Percentiles rank a stretch among this genome's conserved stretches.
Evolutionary conservation across 257 asterid species (phyloP).

Genomic region (Solanum medicagineum): DNA sequence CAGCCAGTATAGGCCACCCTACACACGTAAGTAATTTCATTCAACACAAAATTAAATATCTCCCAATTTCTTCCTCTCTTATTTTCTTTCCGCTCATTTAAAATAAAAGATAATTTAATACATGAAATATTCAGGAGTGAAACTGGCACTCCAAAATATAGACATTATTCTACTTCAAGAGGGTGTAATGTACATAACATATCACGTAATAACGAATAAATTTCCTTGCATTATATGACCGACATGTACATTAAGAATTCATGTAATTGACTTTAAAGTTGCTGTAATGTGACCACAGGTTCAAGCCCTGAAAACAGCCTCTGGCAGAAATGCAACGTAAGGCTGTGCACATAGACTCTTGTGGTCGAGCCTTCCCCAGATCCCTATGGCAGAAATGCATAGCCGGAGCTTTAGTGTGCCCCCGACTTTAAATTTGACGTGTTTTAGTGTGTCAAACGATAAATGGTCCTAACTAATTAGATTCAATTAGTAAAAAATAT

Average conservation of each 20-base stretch:
- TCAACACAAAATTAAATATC: neutral
- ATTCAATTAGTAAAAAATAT: too few relatives aligned
- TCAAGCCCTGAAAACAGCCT: too few relatives aligned
- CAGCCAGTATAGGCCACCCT: slow-evolving; percentile 39
- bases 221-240: neutral
- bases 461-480: neutral
- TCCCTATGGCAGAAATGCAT: too few relatives aligned
- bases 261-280: neutral
- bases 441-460: neutral
- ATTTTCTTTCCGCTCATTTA: neutral
- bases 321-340: too few relatives aligned
- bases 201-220: neutral
- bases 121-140: neutral
- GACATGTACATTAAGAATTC: neutral
- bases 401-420: too few relatives aligned
- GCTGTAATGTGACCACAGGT: too few relatives aligned
- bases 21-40: slow-evolving; percentile 42
- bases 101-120: neutral
- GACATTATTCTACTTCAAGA: neutral
- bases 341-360: too few relatives aligned
- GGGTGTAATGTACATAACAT: neutral
- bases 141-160: neutral
- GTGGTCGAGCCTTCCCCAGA: too few relatives aligned
- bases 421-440: too few relatives aligned
- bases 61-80: neutral